Percentiles rank a stretch among this genome's conserved stretches.
phyloP scores from a whole-genome alignment of 192 early-diverging fungal genomes.

The Backusella psychrophila region DNA sequence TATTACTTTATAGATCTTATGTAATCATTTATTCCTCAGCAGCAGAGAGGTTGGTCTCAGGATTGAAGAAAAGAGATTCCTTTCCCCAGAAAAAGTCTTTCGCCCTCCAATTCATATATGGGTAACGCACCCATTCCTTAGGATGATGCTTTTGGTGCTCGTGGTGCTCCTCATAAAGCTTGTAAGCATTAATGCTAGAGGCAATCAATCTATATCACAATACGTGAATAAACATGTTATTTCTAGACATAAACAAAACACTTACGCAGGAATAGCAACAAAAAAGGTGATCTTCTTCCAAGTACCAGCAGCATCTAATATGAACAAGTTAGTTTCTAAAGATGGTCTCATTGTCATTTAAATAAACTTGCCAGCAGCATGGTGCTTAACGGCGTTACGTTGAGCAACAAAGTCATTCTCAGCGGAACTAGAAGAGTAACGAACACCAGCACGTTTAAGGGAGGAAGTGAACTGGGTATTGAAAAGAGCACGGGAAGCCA shows the following conservation, averaged over 20 bases:
- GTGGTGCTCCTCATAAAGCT: slow-evolving; percentile 25
- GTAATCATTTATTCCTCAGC: not conserved
- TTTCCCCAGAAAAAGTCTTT: not conserved
- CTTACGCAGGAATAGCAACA: slow-evolving; percentile 38
- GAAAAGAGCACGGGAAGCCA: slow-evolving; percentile 1
- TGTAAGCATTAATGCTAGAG: slow-evolving; percentile 35
- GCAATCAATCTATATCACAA: slow-evolving; percentile 22
- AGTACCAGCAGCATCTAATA: slow-evolving; percentile 30
- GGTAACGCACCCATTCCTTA: slow-evolving; percentile 27
- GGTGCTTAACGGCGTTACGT: slow-evolving; percentile 33
- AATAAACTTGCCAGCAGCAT: slow-evolving; percentile 27
- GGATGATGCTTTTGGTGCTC: slow-evolving; percentile 32
- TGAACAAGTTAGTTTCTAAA: not conserved
- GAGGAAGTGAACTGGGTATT: not conserved
- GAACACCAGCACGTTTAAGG: slow-evolving; percentile 31
- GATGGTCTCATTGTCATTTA: not conserved
- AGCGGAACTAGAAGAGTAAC: slow-evolving; percentile 17
- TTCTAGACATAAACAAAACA: not conserved
- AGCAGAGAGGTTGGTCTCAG: not conserved
- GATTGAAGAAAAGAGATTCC: not conserved
- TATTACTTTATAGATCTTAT: not conserved
- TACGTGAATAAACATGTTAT: not conserved
- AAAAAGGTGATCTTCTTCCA: slow-evolving; percentile 38
- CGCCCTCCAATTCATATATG: no score
- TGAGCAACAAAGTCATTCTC: slow-evolving; percentile 20